Base-by-base conservation (phyloP, 768 basidiomycete genomes). In the Megacollybia marginata region DNA sequence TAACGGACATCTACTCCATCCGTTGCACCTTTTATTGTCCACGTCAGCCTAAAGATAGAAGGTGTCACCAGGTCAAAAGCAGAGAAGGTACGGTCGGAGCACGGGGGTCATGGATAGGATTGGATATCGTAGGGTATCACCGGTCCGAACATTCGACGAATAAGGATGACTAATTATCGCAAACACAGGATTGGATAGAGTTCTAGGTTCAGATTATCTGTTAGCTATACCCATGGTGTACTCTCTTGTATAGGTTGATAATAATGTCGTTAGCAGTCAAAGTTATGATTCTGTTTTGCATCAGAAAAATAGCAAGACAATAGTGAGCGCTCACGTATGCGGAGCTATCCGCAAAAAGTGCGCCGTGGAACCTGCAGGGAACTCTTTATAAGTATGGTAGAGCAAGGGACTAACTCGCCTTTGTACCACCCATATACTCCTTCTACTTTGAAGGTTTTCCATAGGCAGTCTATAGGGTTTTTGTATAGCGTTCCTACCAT, bases 391-490 rank as follows among this genome's bases (percentile, higher is more conserved):
- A 50, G 13, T 18, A 28, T 11, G 34, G 54, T 58, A 46, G 5
- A 23, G 18, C 28, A 28, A 28, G 23, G 6, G 6, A 28, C 2
- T 28, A 33, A 45, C 57, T 12, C 55, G 80, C 92, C 94, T 73
- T 97, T 97, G 71, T 99, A 99, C 88, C 87, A 90, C n/a, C 92
- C 96, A 19, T 79, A 72, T 9, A 92, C 67, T 32, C 96, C 96
- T 69, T 99, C 96, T 0, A 85, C 72, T 62, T 83, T 83, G 55
- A 90, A 78, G 0, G 96, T 99, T 73, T 96, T 97, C 90, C 88
- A 95, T 46, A 99, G 71, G 69, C 95, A 97, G 58, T 97, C 93
- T 58, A 97, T 83, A 4, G 94, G 94, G 60, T 88, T 93, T 64
- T 78, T 88, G 69, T 98, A 96, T 16, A 94, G 68, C 1, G 80